Evolutionary conservation across 139 green algal genomes (phyloP).

Genomic region (Astrephomene gubernaculifera): DNA sequence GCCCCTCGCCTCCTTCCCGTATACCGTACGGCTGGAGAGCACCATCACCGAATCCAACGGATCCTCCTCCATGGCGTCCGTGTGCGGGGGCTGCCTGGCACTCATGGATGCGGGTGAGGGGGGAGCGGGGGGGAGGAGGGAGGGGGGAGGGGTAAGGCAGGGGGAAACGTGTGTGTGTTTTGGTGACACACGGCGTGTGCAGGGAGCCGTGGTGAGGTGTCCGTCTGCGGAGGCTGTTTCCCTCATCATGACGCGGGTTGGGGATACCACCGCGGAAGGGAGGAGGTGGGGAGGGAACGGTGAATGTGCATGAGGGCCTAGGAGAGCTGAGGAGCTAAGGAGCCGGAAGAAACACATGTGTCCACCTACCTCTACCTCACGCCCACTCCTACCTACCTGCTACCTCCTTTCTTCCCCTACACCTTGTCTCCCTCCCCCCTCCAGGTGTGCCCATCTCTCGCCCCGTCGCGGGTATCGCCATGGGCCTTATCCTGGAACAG

Average conservation of each 20-base stretch:
- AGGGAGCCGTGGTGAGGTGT: not conserved
- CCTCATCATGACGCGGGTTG: no score
- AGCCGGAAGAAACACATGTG: not conserved
- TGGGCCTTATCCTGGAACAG: conserved; percentile 96
- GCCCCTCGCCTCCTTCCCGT: conserved; percentile 78
- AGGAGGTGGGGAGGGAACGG: not conserved
- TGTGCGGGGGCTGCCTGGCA: conserved; percentile 95
- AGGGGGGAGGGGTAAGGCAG: not conserved
- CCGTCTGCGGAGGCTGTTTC: no score
- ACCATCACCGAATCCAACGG: conserved; percentile 98
- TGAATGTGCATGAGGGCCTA: no score
- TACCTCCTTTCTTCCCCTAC: not conserved
- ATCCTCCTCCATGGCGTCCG: conserved; percentile 95
- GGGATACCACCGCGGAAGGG: no score
- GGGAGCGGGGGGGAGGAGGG: not conserved
- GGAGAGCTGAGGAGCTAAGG: no score
- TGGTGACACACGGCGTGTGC: not conserved
- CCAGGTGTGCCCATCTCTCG: conserved; percentile 91
- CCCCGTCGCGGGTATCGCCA: conserved; percentile 95
- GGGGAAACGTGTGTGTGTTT: not conserved
- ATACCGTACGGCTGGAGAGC: conserved; percentile 88
- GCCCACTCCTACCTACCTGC: not conserved
- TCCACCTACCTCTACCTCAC: not conserved
- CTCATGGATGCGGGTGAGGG: conserved; percentile 90
- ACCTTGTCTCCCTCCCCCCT: no score